Evolutionary conservation across 139 green algal species (phyloP).

Genomic region (Chlamydomonas sphaeroides): DNA sequence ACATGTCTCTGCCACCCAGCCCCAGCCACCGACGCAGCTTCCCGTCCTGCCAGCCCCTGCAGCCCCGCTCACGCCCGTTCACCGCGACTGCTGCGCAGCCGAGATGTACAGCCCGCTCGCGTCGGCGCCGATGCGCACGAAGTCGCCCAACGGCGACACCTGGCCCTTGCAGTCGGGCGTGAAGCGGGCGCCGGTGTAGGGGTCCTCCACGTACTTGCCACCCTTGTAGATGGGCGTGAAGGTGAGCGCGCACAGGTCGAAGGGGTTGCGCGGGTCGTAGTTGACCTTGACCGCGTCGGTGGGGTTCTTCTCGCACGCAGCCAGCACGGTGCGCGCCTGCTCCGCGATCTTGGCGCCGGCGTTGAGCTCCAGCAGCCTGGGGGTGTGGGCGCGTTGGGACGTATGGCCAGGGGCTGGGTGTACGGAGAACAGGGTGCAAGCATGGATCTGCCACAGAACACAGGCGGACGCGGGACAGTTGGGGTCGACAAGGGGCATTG

Average conservation of each 20-base stretch:
- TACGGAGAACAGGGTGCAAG: too few relatives aligned
- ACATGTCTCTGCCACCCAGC: too few relatives aligned
- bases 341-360: conserved; percentile 83
- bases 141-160: conserved; percentile 87
- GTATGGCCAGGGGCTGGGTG: too few relatives aligned
- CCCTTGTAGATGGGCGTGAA: conserved; percentile 96
- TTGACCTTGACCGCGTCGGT: conserved; percentile 89
- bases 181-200: conserved; percentile 92
- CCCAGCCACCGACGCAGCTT: too few relatives aligned
- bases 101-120: conserved; percentile 86
- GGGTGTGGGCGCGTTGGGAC: not conserved
- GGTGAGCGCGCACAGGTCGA: conserved; percentile 94
- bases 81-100: conserved; percentile 54
- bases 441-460: not conserved
- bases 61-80: not conserved
- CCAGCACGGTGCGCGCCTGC: conserved; percentile 88
- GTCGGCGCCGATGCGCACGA: conserved; percentile 88
- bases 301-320: conserved; percentile 92
- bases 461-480: too few relatives aligned
- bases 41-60: too few relatives aligned
- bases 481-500: too few relatives aligned
- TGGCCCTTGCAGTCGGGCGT: conserved; percentile 84
- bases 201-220: conserved; percentile 77
- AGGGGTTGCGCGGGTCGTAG: conserved; percentile 98
- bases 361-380: conserved; percentile 94